Conservation (phyloP, 441 rosid genomes). For the Capsella rubella region DNA sequence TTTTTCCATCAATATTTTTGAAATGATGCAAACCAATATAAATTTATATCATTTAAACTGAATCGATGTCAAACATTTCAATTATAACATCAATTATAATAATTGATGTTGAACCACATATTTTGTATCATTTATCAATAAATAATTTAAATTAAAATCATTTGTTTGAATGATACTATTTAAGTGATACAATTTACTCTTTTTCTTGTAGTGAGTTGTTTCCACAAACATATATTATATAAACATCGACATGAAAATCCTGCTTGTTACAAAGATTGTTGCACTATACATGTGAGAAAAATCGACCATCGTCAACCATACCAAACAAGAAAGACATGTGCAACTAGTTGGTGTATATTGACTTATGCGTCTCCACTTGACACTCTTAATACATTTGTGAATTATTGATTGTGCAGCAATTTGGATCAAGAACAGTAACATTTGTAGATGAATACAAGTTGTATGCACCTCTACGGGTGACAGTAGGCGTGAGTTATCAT, state of each 20-base stretch:
- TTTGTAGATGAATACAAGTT: background rate
- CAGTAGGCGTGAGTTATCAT: slow-evolving; percentile 1
- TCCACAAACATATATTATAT: slow-evolving; percentile 3
- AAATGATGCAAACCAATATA: too few species aligned
- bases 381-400: slow-evolving; percentile 27
- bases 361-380: slow-evolving; percentile 43
- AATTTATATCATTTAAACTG: too few species aligned
- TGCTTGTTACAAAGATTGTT: slow-evolving; percentile 33
- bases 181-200: too few species aligned
- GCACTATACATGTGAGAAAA: slow-evolving; percentile 35
- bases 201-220: too few species aligned
- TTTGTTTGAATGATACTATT: too few species aligned
- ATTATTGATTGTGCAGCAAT: slow-evolving; percentile 1
- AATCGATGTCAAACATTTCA: too few species aligned
- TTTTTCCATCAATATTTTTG: too few species aligned
- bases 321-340: slow-evolving; percentile 43
- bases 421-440: slow-evolving; percentile 20
- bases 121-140: too few species aligned
- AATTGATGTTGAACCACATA: too few species aligned
- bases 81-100: too few species aligned
- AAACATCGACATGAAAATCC: slow-evolving; percentile 40
- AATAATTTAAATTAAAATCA: too few species aligned
- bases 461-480: background rate
- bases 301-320: slow-evolving; percentile 37
- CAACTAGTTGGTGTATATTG: slow-evolving; percentile 42